A percentile compares a stretch with the other conserved stretches of the same genome.
phyloP scores from a whole-genome alignment of 176 grass and related monocot species.

The Musa troglodytarum region DNA sequence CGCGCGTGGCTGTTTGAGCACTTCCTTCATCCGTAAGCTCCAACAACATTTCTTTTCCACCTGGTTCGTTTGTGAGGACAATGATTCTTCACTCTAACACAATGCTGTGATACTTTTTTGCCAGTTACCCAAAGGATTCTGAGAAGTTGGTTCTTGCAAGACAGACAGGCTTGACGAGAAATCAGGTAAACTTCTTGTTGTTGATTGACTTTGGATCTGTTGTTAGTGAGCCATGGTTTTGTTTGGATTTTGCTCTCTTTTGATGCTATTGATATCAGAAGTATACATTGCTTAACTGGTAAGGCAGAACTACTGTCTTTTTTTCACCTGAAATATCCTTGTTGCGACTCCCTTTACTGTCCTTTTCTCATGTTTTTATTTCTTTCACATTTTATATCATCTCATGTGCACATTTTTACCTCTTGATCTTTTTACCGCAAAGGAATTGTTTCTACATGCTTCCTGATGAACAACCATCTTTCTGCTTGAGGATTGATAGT shows the following conservation, averaged over 20 bases:
- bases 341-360: not conserved
- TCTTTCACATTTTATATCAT: too few relatives aligned
- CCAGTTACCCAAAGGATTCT: slow-evolving; percentile 95
- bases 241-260: not conserved
- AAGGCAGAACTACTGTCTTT: not conserved
- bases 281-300: too few relatives aligned
- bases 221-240: not conserved
- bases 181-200: slow-evolving; percentile 41
- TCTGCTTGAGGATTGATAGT: too few relatives aligned
- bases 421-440: too few relatives aligned
- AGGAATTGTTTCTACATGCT: too few relatives aligned
- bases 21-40: slow-evolving; percentile 91
- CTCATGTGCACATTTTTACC: too few relatives aligned
- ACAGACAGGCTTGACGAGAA: slow-evolving; percentile 92
- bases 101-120: not conserved
- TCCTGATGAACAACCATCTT: too few relatives aligned
- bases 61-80: not conserved
- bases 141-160: slow-evolving; percentile 93
- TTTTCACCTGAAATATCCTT: not conserved
- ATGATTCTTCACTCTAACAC: slow-evolving; percentile 18
- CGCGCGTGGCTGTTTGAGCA: slow-evolving; percentile 98
- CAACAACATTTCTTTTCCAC: slow-evolving; percentile 10
- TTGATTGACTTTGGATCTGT: not conserved
- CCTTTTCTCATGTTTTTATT: not conserved
- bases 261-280: not conserved